These are phyloP conservation scores for Claviceps quebecensis DNA, from an alignment of 2,329 filamentous ascomycete species.

Conservation along the genomic window DNA sequence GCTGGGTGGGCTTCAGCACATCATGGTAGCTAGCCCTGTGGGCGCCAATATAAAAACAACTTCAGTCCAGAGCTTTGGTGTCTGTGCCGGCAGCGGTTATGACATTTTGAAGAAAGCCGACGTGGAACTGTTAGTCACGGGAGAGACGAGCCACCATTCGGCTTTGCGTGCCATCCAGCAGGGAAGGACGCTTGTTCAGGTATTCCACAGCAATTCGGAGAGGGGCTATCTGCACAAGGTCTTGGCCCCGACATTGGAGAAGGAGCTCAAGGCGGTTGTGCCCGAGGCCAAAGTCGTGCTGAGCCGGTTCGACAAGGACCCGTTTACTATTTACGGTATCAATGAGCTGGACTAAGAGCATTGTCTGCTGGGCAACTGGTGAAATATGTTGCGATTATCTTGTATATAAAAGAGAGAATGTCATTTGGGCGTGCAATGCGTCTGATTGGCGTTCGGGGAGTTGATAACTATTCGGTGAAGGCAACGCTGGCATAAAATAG, in stretches of 20 bases:
- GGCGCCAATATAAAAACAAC: slow-evolving; percentile 22
- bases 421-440: background rate
- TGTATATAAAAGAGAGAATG: background rate
- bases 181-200: slow-evolving; percentile 66
- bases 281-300: slow-evolving; percentile 50
- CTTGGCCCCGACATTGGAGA: slow-evolving; percentile 51
- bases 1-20: slow-evolving; percentile 48
- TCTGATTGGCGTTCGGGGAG: background rate
- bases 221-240: slow-evolving; percentile 63
- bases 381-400: background rate
- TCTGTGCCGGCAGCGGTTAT: slow-evolving; percentile 82
- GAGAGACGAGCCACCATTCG: slow-evolving; percentile 88
- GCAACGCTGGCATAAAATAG: background rate
- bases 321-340: slow-evolving; percentile 62
- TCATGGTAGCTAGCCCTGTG: slow-evolving; percentile 39
- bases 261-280: slow-evolving; percentile 36
- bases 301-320: slow-evolving; percentile 73
- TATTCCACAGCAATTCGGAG: slow-evolving; percentile 93
- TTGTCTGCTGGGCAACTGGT: background rate
- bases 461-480: background rate
- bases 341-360: slow-evolving; percentile 17
- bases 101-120: slow-evolving; percentile 55
- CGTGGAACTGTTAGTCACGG: slow-evolving; percentile 77
- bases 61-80: slow-evolving; percentile 55
- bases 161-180: slow-evolving; percentile 75